Conservation (phyloP, 495 filamentous ascomycete species). For the Tetracladium setigerum region DNA sequence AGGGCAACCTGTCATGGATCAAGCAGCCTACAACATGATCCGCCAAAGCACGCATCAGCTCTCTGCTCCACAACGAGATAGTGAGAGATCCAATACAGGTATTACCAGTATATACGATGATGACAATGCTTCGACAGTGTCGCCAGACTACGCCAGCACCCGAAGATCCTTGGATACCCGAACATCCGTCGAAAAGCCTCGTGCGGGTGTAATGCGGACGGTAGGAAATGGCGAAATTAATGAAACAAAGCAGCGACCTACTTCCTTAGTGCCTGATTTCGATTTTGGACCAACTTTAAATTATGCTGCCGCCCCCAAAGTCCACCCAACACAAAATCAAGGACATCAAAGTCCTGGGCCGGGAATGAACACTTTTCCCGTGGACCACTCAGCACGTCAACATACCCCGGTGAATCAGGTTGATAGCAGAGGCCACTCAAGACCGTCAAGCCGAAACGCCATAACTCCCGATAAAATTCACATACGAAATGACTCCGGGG, state of each 20-base stretch:
- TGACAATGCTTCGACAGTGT: conserved; percentile 34
- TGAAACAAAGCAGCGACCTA: background rate
- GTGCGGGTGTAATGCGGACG: conserved; percentile 76
- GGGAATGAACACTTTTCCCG: conserved; percentile 3
- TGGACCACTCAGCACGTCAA: background rate
- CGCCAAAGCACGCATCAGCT: background rate
- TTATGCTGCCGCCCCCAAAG: conserved; percentile 31
- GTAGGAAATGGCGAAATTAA: conserved; percentile 52
- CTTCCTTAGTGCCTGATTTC: conserved; percentile 39
- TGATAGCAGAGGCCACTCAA: conserved; percentile 8
- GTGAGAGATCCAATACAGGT: conserved; percentile 29
- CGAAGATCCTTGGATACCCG: conserved; percentile 54
- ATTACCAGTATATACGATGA: conserved; percentile 39
- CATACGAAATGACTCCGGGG: conserved; percentile 32
- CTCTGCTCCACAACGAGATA: background rate
- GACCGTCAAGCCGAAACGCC: conserved; percentile 11
- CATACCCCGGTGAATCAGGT: conserved; percentile 1
- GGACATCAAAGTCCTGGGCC: conserved; percentile 15
- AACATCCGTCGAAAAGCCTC: conserved; percentile 57
- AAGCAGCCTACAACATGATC: conserved; percentile 50
- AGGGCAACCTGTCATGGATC: conserved; percentile 55
- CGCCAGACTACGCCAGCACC: conserved; percentile 63
- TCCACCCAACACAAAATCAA: conserved; percentile 2
- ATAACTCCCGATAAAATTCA: conserved; percentile 30
- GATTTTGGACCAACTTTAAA: conserved; percentile 85